Conservation (phyloP, 176 grass and related monocot genomes). For the Oryza brachyantha region DNA sequence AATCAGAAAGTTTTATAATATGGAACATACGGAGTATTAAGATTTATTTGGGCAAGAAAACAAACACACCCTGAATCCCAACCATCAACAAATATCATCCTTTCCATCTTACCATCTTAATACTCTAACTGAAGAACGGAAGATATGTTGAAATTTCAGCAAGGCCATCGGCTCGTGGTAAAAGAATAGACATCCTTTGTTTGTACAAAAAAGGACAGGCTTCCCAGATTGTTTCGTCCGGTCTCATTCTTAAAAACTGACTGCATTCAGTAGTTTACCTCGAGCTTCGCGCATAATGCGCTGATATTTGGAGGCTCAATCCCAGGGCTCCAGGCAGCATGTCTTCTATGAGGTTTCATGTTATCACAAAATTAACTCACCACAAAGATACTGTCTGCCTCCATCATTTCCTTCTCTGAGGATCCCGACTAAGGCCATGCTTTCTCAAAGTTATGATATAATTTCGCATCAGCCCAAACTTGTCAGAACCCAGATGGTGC, state of each 20-base stretch:
- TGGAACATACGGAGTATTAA: no score
- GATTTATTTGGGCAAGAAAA: not conserved
- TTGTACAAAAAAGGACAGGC: no score
- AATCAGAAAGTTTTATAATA: no score
- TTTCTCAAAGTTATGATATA: constrained; percentile 87
- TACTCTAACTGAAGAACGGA: not conserved
- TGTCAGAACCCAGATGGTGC: constrained; percentile 77
- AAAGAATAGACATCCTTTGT: no score
- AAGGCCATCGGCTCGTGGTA: not conserved
- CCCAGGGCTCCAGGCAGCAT: not conserved
- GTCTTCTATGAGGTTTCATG: not conserved
- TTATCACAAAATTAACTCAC: not conserved
- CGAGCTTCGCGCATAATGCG: not conserved
- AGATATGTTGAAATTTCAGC: not conserved
- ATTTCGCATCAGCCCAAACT: constrained; percentile 64
- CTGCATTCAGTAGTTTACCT: not conserved
- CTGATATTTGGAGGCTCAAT: not conserved
- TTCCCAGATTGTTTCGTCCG: not conserved
- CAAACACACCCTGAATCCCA: not conserved
- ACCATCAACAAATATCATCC: not conserved
- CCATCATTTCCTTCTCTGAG: constrained; percentile 56
- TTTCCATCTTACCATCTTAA: no score
- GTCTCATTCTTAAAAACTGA: not conserved
- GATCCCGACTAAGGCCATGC: constrained; percentile 72
- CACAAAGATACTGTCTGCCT: not conserved